Conservation (phyloP, 345 rosid species). For the Punica granatum region DNA sequence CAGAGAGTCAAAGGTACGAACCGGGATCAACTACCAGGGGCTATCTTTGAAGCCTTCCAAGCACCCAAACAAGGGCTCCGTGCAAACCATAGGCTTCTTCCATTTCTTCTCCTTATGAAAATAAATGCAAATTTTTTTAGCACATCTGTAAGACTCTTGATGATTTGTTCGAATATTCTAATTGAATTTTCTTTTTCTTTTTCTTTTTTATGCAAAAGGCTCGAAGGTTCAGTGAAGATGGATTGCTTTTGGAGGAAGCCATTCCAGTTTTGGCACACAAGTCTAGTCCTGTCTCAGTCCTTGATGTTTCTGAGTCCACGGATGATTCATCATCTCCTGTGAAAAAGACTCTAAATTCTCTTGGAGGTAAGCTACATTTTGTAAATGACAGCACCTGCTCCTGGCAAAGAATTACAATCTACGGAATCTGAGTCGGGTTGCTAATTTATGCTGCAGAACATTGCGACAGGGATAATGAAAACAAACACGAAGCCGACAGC, state of each 20-base stretch:
- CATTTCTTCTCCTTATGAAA: background rate
- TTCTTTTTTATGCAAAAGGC: conserved; percentile 32
- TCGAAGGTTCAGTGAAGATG: conserved; percentile 41
- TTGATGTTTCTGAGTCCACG: conserved; percentile 42
- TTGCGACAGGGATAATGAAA: background rate
- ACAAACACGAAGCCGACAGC: conserved; percentile 15
- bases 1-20: conserved; percentile 53
- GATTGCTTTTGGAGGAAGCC: conserved; percentile 27
- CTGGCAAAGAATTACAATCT: background rate
- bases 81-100: background rate
- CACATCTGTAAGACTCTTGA: background rate
- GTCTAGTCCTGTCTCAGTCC: conserved; percentile 88
- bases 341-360: conserved; percentile 24
- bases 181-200: conserved; percentile 9
- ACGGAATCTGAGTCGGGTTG: background rate
- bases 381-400: background rate
- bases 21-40: conserved; percentile 14
- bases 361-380: conserved; percentile 29
- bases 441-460: conserved; percentile 11
- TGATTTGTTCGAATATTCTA: conserved; percentile 4
- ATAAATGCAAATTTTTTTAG: background rate
- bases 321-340: conserved; percentile 62
- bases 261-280: conserved; percentile 43
- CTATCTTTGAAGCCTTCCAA: background rate
- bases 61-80: background rate